Evolutionary conservation across 139 green algal genomes (phyloP).

Genomic region (Chlamydomonas sp.): DNA sequence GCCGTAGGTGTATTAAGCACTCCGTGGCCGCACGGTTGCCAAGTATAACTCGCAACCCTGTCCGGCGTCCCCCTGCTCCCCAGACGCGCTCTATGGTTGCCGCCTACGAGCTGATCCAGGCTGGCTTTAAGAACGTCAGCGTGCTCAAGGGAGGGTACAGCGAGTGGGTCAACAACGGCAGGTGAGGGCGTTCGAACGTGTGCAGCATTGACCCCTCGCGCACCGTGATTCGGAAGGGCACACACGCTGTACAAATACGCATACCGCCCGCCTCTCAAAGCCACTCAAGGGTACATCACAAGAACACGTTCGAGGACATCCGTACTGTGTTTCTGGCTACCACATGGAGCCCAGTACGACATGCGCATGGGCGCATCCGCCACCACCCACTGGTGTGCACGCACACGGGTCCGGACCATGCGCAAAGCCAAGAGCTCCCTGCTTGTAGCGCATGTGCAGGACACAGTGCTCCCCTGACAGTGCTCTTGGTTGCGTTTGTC

Average conservation of each 20-base stretch:
- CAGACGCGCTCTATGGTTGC: constrained; percentile 66
- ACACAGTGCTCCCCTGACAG: background rate
- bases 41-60: background rate
- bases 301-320: no score
- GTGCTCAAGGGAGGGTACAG: constrained; percentile 42
- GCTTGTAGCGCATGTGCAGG: background rate
- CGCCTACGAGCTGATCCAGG: constrained; percentile 64
- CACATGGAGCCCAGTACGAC: no score
- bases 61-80: background rate
- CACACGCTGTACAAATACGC: no score
- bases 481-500: background rate
- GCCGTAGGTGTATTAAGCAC: background rate
- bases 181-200: constrained; percentile 25
- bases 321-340: no score
- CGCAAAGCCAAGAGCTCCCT: no score
- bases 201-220: no score
- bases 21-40: background rate
- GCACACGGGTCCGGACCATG: no score
- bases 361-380: no score
- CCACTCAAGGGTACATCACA: no score
- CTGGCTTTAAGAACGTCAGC: constrained; percentile 51
- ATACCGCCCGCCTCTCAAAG: no score
- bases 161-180: constrained; percentile 33
- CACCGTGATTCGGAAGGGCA: no score
- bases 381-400: no score